Base-by-base conservation (phyloP, 306 rosid genomes). In the Lithocarpus polystachyus region DNA sequence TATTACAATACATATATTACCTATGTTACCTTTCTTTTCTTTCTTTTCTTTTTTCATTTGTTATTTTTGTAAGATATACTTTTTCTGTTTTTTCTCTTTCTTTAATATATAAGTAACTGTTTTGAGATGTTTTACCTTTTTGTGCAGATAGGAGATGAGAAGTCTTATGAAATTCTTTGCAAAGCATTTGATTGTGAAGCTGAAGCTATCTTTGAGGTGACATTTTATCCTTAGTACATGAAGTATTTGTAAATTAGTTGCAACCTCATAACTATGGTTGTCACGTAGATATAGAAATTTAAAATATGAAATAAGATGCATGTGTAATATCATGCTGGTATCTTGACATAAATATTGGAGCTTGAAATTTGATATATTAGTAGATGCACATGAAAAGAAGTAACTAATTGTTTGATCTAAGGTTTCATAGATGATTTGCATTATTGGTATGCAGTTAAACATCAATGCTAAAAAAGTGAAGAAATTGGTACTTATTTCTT, bases 131-230 rank as follows among this genome's bases (percentile, higher is more conserved):
- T 68, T 15, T 28, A 40, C 77, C 37, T 29, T 73, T 76, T 82
- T 37, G 57, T 84, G 90, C 94, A 92, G 99, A 69, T 89, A 75
- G 84, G 87, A 59, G 64, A 13, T 69, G 81, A 81, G 73, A 87
- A 75, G 80, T 91, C 90, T 75, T 94, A 94, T 80, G 97, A 92
- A 87, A 94, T 94, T 81, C 92, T 92, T 77, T 92, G 99, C 89
- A 94, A 82, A 76, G 74, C 92, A 75, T 92, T 92, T 64, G 80
- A 48, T 65, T 74, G 77, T 29, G 92, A 92, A 52, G 92, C 92
- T 48, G 90, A 85, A 84, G 83, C 86, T 57, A 75, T 82, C 68
- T 83, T 94, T 81, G 97, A 91, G 94, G 91, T 88, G 73, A 65
- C 22, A 64, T 7, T 64, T 64, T 48, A 48, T 10, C 5, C 13